Base-by-base conservation (phyloP, 768 basidiomycete species). In the Leccinum boreale region DNA sequence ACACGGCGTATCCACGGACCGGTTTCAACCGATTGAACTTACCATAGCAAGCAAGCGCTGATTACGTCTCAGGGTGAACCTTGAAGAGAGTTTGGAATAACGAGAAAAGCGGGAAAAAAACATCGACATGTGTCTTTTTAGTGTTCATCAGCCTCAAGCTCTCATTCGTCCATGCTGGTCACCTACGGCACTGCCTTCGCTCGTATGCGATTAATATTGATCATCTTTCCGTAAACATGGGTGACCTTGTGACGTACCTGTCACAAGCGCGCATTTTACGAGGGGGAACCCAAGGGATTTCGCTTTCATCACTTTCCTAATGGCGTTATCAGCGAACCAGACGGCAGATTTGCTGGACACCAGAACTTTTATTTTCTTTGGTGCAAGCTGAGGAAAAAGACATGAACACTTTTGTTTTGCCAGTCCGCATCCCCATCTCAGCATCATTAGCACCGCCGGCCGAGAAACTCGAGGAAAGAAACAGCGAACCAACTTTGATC, bases 281-380 rank as follows among this genome's bases (percentile, higher is more conserved):
- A 56, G 52, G 19, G 33, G 52, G 56, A 44, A 39, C 45, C 58
- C 31, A 33, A 53, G 51, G 57, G 35, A 54, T 65, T 42, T n/a
- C 51, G 53, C 35, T 35, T 48, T 24, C 36, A 56, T 39, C 52
- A 52, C 60, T 24, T 66, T 65, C 65, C 58, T 55, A 53, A 60
- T 59, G 61, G 59, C 56, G 56, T 65, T 68, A 66, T 62, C 59
- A 50, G 29, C 61, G 52, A 45, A 42, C 57, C 50, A n/a, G 58
- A 50, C 50, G 55, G 50, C 59, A 58, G 58, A 56, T 64, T 46
- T 57, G 39, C 57, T 21, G 47, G 35, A 29, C 39, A 55, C 44
- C 33, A 24, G 56, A 55, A 21, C 45, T 23, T 8, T 23, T 11
- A 50, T 52, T 45, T 52, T 60, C 23, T 50, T 42, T 23, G 19